Conservation (phyloP, 306 rosid genomes). For the Biancaea sappan region DNA sequence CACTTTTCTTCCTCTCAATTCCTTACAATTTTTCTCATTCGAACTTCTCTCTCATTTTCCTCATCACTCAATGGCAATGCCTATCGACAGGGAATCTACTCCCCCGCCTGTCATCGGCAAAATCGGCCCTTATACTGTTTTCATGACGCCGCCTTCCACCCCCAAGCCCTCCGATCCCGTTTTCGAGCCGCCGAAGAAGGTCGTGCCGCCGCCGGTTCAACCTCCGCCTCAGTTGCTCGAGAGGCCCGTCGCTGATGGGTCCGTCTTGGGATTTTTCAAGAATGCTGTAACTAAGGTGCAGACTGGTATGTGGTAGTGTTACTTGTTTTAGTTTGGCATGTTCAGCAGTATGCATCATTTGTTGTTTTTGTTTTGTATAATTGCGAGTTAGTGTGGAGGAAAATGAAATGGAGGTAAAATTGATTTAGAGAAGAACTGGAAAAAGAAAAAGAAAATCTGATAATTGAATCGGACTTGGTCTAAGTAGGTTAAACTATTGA, state of each 20-base stretch:
- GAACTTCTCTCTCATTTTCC: not conserved
- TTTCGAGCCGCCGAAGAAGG: slow-evolving; percentile 69
- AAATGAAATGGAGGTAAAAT: not conserved
- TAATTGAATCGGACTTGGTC: not conserved
- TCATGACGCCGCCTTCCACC: slow-evolving; percentile 94
- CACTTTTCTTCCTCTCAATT: not conserved
- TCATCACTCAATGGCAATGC: slow-evolving; percentile 50
- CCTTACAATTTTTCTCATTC: not conserved
- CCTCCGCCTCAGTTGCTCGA: slow-evolving; percentile 86
- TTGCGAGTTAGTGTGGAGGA: not conserved
- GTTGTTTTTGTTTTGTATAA: not conserved
- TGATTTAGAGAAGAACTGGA: not conserved
- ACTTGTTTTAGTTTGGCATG: slow-evolving; percentile 3
- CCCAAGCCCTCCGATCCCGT: slow-evolving; percentile 56
- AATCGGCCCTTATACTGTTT: slow-evolving; percentile 97
- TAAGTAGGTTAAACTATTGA: slow-evolving; percentile 1
- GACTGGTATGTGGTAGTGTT: slow-evolving; percentile 50
- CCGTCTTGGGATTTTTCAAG: slow-evolving; percentile 63
- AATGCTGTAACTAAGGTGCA: slow-evolving; percentile 81
- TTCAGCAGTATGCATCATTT: not conserved
- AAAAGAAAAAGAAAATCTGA: not conserved
- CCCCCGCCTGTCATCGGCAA: slow-evolving; percentile 94
- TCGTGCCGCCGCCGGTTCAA: slow-evolving; percentile 62
- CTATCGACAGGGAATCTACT: slow-evolving; percentile 66
- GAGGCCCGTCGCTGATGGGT: slow-evolving; percentile 48